Conservation (phyloP, 306 rosid species). For the Trifolium fragiferum region DNA sequence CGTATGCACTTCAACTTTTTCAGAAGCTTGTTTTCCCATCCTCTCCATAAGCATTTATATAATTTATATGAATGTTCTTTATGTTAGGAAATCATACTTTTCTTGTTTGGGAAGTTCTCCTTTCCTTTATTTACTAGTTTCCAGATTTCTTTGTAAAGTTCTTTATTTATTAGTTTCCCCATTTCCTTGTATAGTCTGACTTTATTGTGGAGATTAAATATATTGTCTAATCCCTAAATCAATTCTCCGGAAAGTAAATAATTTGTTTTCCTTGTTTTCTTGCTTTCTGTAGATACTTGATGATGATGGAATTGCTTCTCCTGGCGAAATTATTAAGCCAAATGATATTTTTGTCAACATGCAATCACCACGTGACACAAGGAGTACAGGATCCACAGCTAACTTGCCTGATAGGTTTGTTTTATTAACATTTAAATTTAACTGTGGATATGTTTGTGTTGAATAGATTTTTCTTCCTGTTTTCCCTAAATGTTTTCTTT, state of each 20-base stretch:
- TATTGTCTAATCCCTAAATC: slow-evolving; percentile 2
- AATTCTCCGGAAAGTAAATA: not conserved
- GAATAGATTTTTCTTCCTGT: slow-evolving; percentile 22
- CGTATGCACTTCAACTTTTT: not conserved
- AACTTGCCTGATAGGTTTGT: slow-evolving; percentile 65
- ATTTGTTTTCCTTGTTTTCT: slow-evolving; percentile 23
- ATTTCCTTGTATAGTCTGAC: not conserved
- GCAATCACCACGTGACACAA: slow-evolving; percentile 67
- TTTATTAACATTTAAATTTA: slow-evolving; percentile 2
- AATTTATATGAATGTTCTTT: not conserved
- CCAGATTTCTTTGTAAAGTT: not conserved
- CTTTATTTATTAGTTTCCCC: not conserved
- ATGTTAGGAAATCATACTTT: not conserved
- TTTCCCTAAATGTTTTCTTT: slow-evolving; percentile 35
- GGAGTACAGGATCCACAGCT: slow-evolving; percentile 44
- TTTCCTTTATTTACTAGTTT: slow-evolving; percentile 17
- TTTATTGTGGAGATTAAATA: not conserved
- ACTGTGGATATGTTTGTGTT: slow-evolving; percentile 8
- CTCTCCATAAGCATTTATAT: not conserved
- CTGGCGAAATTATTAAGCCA: slow-evolving; percentile 80
- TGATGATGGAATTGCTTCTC: slow-evolving; percentile 94
- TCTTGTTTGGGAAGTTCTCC: not conserved
- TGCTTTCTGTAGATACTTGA: slow-evolving; percentile 68
- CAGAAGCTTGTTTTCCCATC: not conserved
- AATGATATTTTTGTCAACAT: slow-evolving; percentile 72